Base-by-base conservation (phyloP, 148 eudicot genomes). In the Bassia scoparia region DNA sequence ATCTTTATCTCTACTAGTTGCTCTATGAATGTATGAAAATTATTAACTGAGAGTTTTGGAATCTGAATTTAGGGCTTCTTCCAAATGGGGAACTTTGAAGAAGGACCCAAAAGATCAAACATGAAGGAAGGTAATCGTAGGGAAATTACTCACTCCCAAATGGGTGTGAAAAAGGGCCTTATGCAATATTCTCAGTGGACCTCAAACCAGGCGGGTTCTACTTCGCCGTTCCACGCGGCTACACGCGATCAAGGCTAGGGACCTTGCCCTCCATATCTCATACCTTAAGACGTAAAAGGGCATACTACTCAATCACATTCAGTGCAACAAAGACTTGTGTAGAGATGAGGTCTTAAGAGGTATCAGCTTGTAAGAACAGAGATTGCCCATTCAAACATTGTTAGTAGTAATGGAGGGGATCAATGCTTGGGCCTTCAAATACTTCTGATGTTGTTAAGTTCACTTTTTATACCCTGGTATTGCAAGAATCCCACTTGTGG, bases 151-250 rank as follows among this genome's bases (percentile, higher is more conserved):
- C n/a, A n/a, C n/a, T n/a, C n/a, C n/a, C n/a, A n/a, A n/a, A n/a
- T n/a, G n/a, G n/a, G n/a, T n/a, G n/a, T n/a, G n/a, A n/a, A n/a
- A n/a, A 67, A 68, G 23, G 98, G 98, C 49, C 35, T 84, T 13
- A 96, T 93, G 0, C 95, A 93, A 87, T 94, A 89, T 87, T 91
- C 67, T 74, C 92, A 29, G 87, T 38, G 98, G 98, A 35, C 97
- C 88, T 0, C 97, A 94, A n/a, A 66, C 93, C 95, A 30, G 93
- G 89, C 13, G 95, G 98, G 6, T 84, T 86, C 81, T 93, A 75
- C 86, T 82, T 81, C 43, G 74, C 78, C 6, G 89, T 88, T 7
- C 83, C 90, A 11, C 89, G 86, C 58, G 96, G 90, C 2, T 74
- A 64, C 92, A 90, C 68, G 96, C 96, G 5, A 79, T 84, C n/a